Evolutionary conservation across 129 eudicot genomes (phyloP).

Genomic region (Flaveria bidentis): DNA sequence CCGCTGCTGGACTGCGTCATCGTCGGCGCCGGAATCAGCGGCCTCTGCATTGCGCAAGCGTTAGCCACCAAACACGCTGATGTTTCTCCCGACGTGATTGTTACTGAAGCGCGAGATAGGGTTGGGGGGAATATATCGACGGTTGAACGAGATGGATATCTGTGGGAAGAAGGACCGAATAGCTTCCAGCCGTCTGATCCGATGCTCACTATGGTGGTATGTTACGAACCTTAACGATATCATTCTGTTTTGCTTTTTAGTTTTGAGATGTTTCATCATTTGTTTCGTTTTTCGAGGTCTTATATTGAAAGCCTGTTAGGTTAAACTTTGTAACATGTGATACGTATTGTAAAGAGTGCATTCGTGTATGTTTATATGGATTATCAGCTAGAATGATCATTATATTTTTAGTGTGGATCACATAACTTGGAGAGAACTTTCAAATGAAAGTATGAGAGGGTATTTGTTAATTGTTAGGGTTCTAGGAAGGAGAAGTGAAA

Average conservation of each 20-base stretch:
- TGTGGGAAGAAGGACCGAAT: slow-evolving; percentile 96
- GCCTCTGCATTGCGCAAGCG: slow-evolving; percentile 78
- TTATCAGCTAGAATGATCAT: background rate
- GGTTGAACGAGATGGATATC: slow-evolving; percentile 70
- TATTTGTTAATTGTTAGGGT: background rate
- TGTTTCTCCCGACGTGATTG: slow-evolving; percentile 43
- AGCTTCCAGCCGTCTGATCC: slow-evolving; percentile 94
- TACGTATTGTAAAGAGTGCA: background rate
- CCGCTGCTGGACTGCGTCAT: slow-evolving; percentile 65
- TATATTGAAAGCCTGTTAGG: background rate
- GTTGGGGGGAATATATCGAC: slow-evolving; percentile 90
- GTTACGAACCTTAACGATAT: background rate
- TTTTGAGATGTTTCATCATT: background rate
- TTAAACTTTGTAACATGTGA: background rate
- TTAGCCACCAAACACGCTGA: slow-evolving; percentile 57
- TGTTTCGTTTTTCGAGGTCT: background rate
- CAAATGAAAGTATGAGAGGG: background rate
- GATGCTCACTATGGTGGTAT: slow-evolving; percentile 73
- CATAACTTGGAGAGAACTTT: slow-evolving; percentile 1
- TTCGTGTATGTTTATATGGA: background rate
- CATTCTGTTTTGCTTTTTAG: background rate
- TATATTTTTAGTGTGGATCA: background rate
- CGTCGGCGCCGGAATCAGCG: slow-evolving; percentile 89
- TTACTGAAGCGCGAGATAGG: slow-evolving; percentile 80
- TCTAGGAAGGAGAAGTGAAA: background rate